These are phyloP conservation scores for Macroventuria anomochaeta DNA, from an alignment of 2,329 filamentous ascomycete genomes.

Conservation along the genomic window DNA sequence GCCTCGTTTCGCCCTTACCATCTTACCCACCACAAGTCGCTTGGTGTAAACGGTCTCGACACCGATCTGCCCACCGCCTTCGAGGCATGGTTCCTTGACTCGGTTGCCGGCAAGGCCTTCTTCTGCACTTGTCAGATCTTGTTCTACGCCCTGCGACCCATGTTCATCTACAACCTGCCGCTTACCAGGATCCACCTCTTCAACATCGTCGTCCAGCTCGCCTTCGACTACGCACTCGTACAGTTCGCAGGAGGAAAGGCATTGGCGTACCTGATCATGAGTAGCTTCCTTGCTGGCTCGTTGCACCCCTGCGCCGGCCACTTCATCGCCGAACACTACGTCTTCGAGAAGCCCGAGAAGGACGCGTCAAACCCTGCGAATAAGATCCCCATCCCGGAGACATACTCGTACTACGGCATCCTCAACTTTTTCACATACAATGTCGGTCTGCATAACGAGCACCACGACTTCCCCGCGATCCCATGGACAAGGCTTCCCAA, in stretches of 20 bases:
- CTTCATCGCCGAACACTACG: constrained; percentile 93
- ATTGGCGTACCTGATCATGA: constrained; percentile 82
- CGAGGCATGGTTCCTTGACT: constrained; percentile 92
- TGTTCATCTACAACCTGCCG: constrained; percentile 89
- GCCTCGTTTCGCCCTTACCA: constrained; percentile 98
- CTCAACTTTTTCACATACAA: constrained; percentile 96
- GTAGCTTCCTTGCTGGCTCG: constrained; percentile 90
- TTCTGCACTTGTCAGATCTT: constrained; percentile 99
- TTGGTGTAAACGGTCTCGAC: constrained; percentile 94
- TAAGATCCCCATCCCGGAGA: constrained; percentile 74
- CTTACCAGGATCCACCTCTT: constrained; percentile 83
- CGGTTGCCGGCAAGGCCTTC: constrained; percentile 94
- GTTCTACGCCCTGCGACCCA: constrained; percentile 96
- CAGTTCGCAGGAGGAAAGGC: constrained; percentile 66
- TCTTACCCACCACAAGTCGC: constrained; percentile 97
- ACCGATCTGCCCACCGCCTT: constrained; percentile 92
- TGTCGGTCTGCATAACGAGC: constrained; percentile 96
- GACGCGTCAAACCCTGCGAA: constrained; percentile 61
- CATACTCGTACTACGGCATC: constrained; percentile 94
- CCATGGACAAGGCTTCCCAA: constrained; percentile 87
- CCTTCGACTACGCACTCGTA: constrained; percentile 77
- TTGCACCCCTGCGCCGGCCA: constrained; percentile 94
- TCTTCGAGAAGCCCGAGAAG: constrained; percentile 59
- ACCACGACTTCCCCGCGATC: constrained; percentile 97
- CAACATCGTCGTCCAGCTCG: constrained; percentile 78